These are phyloP conservation scores for Myrica gale DNA, from an alignment of 306 rosid genomes.

Conservation along the genomic window DNA sequence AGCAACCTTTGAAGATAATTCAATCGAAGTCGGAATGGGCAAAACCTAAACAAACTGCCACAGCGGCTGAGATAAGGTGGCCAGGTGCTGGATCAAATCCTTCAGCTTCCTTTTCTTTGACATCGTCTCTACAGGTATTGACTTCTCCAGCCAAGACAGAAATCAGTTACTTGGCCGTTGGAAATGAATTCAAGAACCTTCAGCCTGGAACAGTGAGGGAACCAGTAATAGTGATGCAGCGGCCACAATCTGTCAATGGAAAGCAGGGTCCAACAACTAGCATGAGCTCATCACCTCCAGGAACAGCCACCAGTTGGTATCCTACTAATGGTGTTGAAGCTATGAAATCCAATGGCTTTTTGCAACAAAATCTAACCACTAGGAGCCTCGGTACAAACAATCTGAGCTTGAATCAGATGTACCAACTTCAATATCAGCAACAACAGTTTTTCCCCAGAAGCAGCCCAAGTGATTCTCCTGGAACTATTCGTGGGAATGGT, in stretches of 20 bases:
- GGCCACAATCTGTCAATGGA: slow-evolving; percentile 66
- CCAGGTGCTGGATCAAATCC: slow-evolving; percentile 55
- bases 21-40: slow-evolving; percentile 80
- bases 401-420: slow-evolving; percentile 63
- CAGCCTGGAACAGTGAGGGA: slow-evolving; percentile 69
- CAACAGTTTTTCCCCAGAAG: slow-evolving; percentile 56
- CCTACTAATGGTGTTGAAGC: slow-evolving; percentile 53
- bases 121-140: slow-evolving; percentile 57
- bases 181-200: slow-evolving; percentile 63
- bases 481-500: slow-evolving; percentile 52
- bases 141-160: slow-evolving; percentile 63
- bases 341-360: slow-evolving; percentile 59
- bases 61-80: slow-evolving; percentile 70
- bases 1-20: slow-evolving; percentile 65
- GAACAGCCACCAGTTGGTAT: slow-evolving; percentile 60
- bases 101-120: slow-evolving; percentile 62
- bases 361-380: slow-evolving; percentile 55
- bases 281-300: slow-evolving; percentile 83
- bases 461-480: slow-evolving; percentile 57
- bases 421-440: slow-evolving; percentile 70
- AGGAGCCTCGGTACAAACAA: slow-evolving; percentile 58
- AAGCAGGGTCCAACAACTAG: slow-evolving; percentile 58
- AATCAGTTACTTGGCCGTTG: slow-evolving; percentile 52
- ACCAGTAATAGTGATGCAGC: slow-evolving; percentile 71
- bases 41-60: slow-evolving; percentile 54